These are phyloP conservation scores for Kickxella alabastrina DNA, from an alignment of 192 early-diverging fungal species.

Conservation along the genomic window DNA sequence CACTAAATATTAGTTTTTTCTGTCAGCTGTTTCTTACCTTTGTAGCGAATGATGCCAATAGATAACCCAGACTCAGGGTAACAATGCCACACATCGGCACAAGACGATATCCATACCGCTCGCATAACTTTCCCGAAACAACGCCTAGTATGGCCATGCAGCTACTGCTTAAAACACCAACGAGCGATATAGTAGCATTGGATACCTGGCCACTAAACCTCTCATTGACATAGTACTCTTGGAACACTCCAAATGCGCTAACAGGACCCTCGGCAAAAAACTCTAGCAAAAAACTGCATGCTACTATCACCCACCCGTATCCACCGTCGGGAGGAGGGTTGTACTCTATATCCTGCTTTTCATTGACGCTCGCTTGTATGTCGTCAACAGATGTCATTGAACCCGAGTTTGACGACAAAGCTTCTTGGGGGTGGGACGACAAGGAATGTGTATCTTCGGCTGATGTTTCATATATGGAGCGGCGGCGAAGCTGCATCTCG, in stretches of 20 bases:
- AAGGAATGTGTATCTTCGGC: not conserved
- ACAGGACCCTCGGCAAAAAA: slow-evolving; percentile 50
- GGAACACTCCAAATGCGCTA: slow-evolving; percentile 52
- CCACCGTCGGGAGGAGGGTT: slow-evolving; percentile 42
- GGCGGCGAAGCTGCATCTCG: slow-evolving; percentile 1
- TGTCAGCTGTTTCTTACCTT: too few relatives aligned
- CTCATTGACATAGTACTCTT: slow-evolving; percentile 50
- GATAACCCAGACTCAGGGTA: slow-evolving; percentile 35
- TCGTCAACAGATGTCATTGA: slow-evolving; percentile 21
- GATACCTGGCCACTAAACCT: slow-evolving; percentile 36
- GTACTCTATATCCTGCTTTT: slow-evolving; percentile 16
- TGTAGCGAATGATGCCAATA: slow-evolving; percentile 49
- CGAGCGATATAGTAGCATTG: slow-evolving; percentile 45
- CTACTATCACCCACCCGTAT: slow-evolving; percentile 51
- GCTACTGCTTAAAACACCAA: slow-evolving; percentile 41
- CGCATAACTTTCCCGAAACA: slow-evolving; percentile 47
- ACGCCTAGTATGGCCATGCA: slow-evolving; percentile 45
- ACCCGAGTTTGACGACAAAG: slow-evolving; percentile 12
- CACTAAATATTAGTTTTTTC: too few relatives aligned
- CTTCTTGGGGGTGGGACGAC: not conserved
- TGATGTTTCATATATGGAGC: slow-evolving; percentile 14
- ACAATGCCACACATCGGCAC: slow-evolving; percentile 37
- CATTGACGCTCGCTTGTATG: slow-evolving; percentile 1
- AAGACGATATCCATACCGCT: slow-evolving; percentile 40
- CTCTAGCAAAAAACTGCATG: slow-evolving; percentile 46